Conservation (phyloP, 192 early-diverging fungal species). For the Coemansia sp. region DNA sequence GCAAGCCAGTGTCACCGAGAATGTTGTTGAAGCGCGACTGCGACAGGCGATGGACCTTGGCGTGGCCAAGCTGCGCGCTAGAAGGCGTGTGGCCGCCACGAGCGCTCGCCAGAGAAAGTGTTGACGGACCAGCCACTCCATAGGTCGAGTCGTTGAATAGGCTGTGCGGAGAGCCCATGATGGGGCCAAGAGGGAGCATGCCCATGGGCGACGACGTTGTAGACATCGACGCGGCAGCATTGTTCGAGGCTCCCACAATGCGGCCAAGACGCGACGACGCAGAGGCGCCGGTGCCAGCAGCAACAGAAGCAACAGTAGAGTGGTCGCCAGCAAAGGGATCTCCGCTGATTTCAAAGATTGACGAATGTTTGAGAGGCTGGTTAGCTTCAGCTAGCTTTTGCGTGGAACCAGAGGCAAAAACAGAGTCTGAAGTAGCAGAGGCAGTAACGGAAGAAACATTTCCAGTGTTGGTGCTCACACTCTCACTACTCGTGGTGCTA, state of each 20-base stretch:
- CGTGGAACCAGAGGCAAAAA: constrained; percentile 17
- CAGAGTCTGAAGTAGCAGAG: constrained; percentile 12
- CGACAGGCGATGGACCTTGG: constrained; percentile 28
- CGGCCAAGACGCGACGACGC: constrained; percentile 21
- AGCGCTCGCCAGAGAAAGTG: background rate
- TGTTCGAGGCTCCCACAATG: constrained; percentile 14
- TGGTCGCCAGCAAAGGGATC: constrained; percentile 40
- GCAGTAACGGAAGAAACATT: background rate
- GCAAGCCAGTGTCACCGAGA: constrained; percentile 26
- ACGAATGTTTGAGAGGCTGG: constrained; percentile 24
- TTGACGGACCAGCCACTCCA: constrained; percentile 8
- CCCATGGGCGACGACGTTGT: constrained; percentile 41
- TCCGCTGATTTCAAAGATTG: constrained; percentile 53
- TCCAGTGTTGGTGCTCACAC: background rate
- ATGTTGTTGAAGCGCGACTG: constrained; percentile 44
- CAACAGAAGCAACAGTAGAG: background rate
- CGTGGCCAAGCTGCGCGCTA: background rate
- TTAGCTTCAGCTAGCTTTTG: constrained; percentile 5
- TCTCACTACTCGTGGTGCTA: background rate
- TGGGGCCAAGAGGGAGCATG: constrained; percentile 41
- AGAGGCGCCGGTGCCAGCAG: background rate
- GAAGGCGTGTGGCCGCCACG: constrained; percentile 10
- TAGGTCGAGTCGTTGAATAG: constrained; percentile 45
- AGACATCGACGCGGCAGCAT: constrained; percentile 9
- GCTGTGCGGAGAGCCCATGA: constrained; percentile 45